Conservation (phyloP, 495 filamentous ascomycete genomes). For the Penicillium desertorum region DNA sequence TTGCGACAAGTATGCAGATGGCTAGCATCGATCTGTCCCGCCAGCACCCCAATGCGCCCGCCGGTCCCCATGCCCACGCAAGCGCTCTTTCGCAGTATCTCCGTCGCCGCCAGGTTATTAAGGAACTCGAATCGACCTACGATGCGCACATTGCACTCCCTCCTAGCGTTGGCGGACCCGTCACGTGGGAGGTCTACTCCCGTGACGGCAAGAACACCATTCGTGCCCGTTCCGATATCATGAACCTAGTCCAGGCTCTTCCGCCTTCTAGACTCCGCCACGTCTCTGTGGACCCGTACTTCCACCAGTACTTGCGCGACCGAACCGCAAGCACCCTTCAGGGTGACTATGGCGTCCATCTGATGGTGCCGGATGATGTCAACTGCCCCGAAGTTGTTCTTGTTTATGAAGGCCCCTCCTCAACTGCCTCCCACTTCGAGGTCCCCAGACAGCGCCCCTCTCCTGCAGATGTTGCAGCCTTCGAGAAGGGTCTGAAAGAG, state of each 20-base stretch:
- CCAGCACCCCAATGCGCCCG: conserved; percentile 70
- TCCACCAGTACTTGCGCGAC: conserved; percentile 71
- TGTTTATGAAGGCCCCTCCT: conserved; percentile 73
- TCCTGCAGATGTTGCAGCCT: conserved; percentile 58
- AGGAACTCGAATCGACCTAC: conserved; percentile 72
- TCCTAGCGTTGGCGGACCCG: conserved; percentile 57
- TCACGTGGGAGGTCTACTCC: conserved; percentile 81
- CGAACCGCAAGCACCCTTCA: conserved; percentile 62
- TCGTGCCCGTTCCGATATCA: conserved; percentile 77
- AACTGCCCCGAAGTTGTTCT: conserved; percentile 68
- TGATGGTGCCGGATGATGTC: conserved; percentile 70
- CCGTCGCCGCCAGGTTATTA: conserved; percentile 69
- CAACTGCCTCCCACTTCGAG: conserved; percentile 58
- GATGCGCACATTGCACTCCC: conserved; percentile 80
- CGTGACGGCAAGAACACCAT: conserved; percentile 80
- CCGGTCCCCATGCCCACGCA: conserved; percentile 71
- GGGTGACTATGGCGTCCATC: conserved; percentile 72
- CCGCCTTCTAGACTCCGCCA: conserved; percentile 72
- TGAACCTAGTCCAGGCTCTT: conserved; percentile 72
- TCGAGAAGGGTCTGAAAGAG: conserved; percentile 67
- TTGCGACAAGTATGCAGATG: conserved; percentile 79
- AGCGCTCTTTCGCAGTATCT: conserved; percentile 83
- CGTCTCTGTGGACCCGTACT: conserved; percentile 79
- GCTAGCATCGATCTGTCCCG: conserved; percentile 73
- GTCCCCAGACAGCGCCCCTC: conserved; percentile 64